phyloP scores from a whole-genome alignment of 2,329 filamentous ascomycete species.

The Fusarium buxicola region DNA sequence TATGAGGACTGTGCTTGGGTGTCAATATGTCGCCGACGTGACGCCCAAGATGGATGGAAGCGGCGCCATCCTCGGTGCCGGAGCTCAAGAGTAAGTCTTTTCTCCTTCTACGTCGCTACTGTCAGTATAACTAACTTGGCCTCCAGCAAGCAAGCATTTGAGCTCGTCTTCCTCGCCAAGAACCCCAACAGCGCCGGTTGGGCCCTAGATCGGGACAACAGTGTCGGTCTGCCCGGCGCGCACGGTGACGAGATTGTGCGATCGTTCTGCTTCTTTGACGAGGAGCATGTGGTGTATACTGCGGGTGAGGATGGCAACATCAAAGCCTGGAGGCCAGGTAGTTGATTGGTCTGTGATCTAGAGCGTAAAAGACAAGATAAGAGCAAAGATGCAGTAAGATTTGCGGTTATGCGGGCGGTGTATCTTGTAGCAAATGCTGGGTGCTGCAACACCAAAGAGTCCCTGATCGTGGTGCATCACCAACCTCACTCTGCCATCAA shows the following conservation, averaged over 20 bases:
- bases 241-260: slow-evolving; percentile 74
- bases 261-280: slow-evolving; percentile 72
- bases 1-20: slow-evolving; percentile 71
- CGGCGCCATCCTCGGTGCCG: slow-evolving; percentile 71
- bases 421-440: neutral
- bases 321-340: slow-evolving; percentile 64
- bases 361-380: slow-evolving; percentile 24
- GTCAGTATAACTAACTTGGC: slow-evolving; percentile 17
- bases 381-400: neutral
- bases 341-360: slow-evolving; percentile 14
- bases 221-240: slow-evolving; percentile 70
- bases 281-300: slow-evolving; percentile 68
- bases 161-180: slow-evolving; percentile 69
- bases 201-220: slow-evolving; percentile 65
- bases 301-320: slow-evolving; percentile 69
- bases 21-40: slow-evolving; percentile 80
- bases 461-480: neutral
- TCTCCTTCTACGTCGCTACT: slow-evolving; percentile 45
- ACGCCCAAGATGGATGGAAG: slow-evolving; percentile 67
- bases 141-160: slow-evolving; percentile 65
- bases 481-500: neutral
- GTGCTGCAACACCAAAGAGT: slow-evolving; percentile 13
- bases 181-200: slow-evolving; percentile 57
- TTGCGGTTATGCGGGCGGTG: neutral
- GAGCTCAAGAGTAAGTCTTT: slow-evolving; percentile 72